These are phyloP conservation scores for Scytalidium lignicola DNA, from an alignment of 2,329 filamentous ascomycete species.

Conservation along the genomic window DNA sequence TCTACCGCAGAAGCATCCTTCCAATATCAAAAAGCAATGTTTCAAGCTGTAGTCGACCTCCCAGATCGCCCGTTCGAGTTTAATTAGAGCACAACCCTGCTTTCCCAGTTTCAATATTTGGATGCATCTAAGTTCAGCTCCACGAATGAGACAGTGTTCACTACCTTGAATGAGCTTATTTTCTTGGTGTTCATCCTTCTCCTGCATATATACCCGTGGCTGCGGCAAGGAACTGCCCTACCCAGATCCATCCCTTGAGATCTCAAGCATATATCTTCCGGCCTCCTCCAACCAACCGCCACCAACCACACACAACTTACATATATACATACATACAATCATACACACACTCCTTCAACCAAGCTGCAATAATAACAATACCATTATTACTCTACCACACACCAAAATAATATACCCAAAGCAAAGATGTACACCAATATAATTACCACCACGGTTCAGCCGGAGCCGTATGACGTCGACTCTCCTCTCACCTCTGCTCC, in stretches of 20 bases:
- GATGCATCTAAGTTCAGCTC: neutral
- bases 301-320: neutral
- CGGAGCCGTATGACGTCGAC: neutral
- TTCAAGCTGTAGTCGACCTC: neutral
- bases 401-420: neutral
- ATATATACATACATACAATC: neutral
- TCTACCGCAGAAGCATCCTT: neutral
- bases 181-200: neutral
- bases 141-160: neutral
- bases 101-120: neutral
- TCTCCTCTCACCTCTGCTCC: neutral
- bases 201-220: neutral
- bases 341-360: neutral
- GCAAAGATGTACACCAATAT: too few relatives aligned
- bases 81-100: neutral
- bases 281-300: neutral
- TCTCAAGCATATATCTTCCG: neutral
- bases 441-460: neutral
- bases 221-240: neutral
- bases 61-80: neutral
- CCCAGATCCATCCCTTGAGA: neutral
- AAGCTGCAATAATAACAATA: neutral
- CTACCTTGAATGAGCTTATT: neutral
- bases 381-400: neutral
- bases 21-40: neutral